These are phyloP conservation scores for Xylaria sp. DNA, from an alignment of 2,329 filamentous ascomycete genomes.

Conservation along the genomic window DNA sequence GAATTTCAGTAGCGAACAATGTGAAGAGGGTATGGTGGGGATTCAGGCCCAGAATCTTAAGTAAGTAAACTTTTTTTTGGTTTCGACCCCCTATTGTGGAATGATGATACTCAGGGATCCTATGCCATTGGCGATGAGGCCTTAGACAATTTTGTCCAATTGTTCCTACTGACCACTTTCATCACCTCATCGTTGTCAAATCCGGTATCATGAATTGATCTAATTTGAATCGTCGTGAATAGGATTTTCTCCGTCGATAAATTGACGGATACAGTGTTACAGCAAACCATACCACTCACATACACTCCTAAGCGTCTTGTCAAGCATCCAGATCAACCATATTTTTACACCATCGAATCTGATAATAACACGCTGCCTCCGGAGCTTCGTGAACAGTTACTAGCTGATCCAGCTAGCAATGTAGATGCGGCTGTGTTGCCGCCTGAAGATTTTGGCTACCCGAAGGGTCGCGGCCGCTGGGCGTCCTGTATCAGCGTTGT, in stretches of 20 bases:
- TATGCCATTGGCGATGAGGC: conserved; percentile 67
- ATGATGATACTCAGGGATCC: conserved; percentile 75
- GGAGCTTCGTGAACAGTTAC: conserved; percentile 77
- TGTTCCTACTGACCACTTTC: conserved; percentile 89
- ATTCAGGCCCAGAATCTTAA: conserved; percentile 88
- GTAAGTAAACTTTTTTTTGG: conserved; percentile 63
- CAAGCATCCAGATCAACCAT: conserved; percentile 84
- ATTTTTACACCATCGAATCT: conserved; percentile 94
- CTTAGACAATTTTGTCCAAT: conserved; percentile 75
- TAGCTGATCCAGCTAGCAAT: conserved; percentile 77
- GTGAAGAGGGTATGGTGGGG: conserved; percentile 91
- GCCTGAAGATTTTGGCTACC: conserved; percentile 88
- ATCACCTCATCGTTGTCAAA: conserved; percentile 27
- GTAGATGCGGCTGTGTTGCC: conserved; percentile 77
- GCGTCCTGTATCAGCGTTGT: conserved; percentile 94
- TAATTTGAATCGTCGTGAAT: conserved; percentile 45
- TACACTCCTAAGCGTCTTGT: conserved; percentile 92
- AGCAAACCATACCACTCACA: conserved; percentile 84
- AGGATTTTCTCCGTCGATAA: conserved; percentile 93
- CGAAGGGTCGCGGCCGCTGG: conserved; percentile 86
- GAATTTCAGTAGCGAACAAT: conserved; percentile 97
- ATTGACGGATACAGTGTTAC: conserved; percentile 83
- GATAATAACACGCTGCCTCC: conserved; percentile 92
- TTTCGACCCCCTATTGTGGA: conserved; percentile 44
- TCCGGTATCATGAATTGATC: conserved; percentile 40